Percentiles rank a stretch among this genome's conserved stretches.
Evolutionary conservation across 345 rosid genomes (phyloP).

Genomic region (Aethionema arabicum): DNA sequence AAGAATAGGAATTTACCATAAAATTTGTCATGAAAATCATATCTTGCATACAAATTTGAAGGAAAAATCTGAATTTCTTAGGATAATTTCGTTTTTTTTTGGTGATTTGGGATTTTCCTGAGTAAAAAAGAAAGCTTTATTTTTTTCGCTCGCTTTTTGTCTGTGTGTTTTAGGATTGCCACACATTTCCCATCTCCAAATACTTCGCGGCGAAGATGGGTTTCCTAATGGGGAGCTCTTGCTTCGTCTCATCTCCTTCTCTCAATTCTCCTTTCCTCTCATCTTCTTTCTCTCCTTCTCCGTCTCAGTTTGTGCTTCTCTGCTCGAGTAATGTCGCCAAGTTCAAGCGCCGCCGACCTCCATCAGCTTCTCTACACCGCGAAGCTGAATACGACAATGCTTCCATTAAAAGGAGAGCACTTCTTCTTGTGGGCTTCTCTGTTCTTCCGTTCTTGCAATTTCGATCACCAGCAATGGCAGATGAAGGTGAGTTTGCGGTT

Average conservation of each 20-base stretch:
- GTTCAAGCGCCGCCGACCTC: slow-evolving; percentile 39
- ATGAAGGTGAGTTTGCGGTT: slow-evolving; percentile 28
- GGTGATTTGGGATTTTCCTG: slow-evolving; percentile 3
- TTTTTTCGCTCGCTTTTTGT: background rate
- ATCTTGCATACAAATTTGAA: background rate
- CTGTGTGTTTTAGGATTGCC: slow-evolving; percentile 24
- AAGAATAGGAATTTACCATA: background rate
- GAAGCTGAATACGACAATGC: slow-evolving; percentile 36
- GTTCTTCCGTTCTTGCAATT: slow-evolving; percentile 62
- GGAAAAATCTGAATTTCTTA: slow-evolving; percentile 4
- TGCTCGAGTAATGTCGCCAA: slow-evolving; percentile 37
- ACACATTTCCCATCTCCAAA: slow-evolving; percentile 33
- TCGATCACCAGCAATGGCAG: slow-evolving; percentile 33
- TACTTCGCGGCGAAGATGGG: slow-evolving; percentile 40
- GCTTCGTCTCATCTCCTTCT: slow-evolving; percentile 43
- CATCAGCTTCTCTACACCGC: slow-evolving; percentile 42
- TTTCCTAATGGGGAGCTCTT: slow-evolving; percentile 50
- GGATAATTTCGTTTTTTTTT: background rate
- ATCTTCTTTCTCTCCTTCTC: slow-evolving; percentile 28
- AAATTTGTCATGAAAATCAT: background rate
- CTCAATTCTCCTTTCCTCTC: slow-evolving; percentile 31
- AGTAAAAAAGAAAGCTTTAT: slow-evolving; percentile 16
- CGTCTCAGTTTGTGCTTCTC: slow-evolving; percentile 40
- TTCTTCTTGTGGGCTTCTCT: slow-evolving; percentile 65
- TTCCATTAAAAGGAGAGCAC: slow-evolving; percentile 48